Evolutionary conservation across 495 filamentous ascomycete species (phyloP), one percentile per base, ranked within the genome.

Genomic region (Poronia punctata): DNA sequence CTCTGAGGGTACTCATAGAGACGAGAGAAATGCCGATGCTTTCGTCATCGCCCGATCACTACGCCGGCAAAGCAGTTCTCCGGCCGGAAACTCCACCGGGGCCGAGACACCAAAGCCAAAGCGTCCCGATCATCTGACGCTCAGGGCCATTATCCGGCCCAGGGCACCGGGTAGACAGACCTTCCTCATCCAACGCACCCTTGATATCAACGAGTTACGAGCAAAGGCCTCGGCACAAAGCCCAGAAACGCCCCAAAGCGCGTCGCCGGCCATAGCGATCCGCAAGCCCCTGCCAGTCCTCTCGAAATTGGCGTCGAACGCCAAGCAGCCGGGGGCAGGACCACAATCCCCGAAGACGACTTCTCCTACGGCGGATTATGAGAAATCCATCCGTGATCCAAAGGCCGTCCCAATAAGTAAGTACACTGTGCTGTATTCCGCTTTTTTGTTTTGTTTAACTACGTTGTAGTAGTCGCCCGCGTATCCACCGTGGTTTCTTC

Each of bases 351-450:
- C 24, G 9, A 47, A 20, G 15, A 30, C 19, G n/a, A 19, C 20
- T 27, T 48, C 48, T 14, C 36, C 31, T 23, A 12, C 43, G 15
- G 18, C 14, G 5, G 43, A 40, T 18, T 40, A 47, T 16, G 52
- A 58, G 39, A 46, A 39, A 32, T 32, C 51, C 38, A 41, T 64
- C 12, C 49, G 56, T 33, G 56, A 53, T 23, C 43, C 54, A 14
- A 68, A 56, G 23, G 59, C 63, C 3, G 48, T 71, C 17, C 71
- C 69, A 2, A 67, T 76, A 24, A 67, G 71, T 75, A 50, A 64
- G 71, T 67, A 11, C 24, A 21, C 12, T 6, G 32, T 23, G 26
- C 45, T 34, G n/a, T n/a, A n/a, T 31, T 3, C 21, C 25, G 17
- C 12, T 12, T 25, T 2, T 26, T 11, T 34, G 7, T 34, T 11